These are phyloP conservation scores for Leishmania tarentolae DNA, from an alignment of 208 protist species.

Conservation along the genomic window DNA sequence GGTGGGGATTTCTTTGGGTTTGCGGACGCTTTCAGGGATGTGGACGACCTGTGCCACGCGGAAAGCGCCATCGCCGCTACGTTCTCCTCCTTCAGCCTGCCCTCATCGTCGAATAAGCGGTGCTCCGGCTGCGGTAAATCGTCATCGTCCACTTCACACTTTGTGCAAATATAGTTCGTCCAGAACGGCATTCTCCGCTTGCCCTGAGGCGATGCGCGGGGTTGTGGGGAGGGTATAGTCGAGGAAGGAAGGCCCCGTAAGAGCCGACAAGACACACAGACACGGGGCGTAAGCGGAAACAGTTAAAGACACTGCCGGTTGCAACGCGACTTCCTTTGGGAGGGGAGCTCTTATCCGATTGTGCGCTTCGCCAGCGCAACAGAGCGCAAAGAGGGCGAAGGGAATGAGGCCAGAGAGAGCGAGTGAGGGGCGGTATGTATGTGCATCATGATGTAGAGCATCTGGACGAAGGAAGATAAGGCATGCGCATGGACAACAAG, in stretches of 20 bases:
- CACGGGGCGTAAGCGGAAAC: background rate
- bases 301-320: background rate
- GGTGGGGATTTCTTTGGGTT: slow-evolving; percentile 36
- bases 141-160: slow-evolving; percentile 80
- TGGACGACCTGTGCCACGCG: slow-evolving; percentile 13
- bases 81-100: slow-evolving; percentile 44
- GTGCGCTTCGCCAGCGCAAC: background rate
- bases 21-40: slow-evolving; percentile 6
- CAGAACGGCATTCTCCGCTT: slow-evolving; percentile 67
- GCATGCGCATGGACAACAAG: background rate
- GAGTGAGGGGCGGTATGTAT: background rate
- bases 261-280: background rate
- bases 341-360: background rate
- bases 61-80: slow-evolving; percentile 7
- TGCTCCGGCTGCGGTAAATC: slow-evolving; percentile 84
- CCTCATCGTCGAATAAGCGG: slow-evolving; percentile 85
- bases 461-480: background rate
- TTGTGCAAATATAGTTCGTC: slow-evolving; percentile 66
- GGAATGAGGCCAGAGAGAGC: background rate
- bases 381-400: no score
- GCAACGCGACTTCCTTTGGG: background rate
- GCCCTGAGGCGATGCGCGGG: background rate
- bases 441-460: background rate
- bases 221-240: no score
- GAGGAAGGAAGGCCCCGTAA: background rate